Conservation (phyloP, 768 basidiomycete genomes). For the Phanerochaete sordida region DNA sequence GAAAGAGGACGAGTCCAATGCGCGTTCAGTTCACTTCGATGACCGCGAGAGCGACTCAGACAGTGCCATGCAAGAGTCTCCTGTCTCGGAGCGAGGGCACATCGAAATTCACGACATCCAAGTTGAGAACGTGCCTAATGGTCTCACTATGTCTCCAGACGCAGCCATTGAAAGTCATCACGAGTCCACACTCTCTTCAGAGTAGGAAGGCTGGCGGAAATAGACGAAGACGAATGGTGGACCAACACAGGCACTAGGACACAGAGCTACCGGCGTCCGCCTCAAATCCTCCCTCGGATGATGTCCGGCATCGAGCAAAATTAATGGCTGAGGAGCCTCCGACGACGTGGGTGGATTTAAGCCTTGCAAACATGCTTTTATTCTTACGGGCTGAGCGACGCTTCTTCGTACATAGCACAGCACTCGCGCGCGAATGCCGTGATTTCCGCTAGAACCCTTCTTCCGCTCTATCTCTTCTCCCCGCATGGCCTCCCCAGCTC, state of each 20-base stretch:
- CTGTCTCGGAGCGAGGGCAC: not conserved
- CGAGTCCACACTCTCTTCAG: not conserved
- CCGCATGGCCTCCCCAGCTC: not conserved
- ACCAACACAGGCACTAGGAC: no score
- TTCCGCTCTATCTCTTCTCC: not conserved
- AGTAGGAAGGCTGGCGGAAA: no score
- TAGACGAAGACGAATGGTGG: no score
- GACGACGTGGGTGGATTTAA: not conserved
- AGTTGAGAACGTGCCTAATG: not conserved
- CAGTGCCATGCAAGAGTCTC: conserved; percentile 2
- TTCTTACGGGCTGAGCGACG: not conserved
- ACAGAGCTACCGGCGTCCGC: no score
- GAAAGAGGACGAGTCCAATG: not conserved
- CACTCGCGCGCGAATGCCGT: not conserved
- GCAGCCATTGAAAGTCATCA: no score
- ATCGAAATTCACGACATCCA: not conserved
- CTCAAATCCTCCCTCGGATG: no score
- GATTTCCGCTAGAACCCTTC: not conserved
- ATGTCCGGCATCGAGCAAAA: no score
- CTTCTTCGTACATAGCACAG: not conserved
- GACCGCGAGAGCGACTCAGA: not conserved
- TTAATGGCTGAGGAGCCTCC: not conserved
- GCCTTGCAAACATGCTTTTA: not conserved
- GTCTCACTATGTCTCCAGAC: no score
- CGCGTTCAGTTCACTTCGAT: not conserved